Percentiles rank a stretch among this genome's conserved stretches.
Evolutionary conservation across 345 rosid species (phyloP).

Genomic region (Bretschneidera sinensis): DNA sequence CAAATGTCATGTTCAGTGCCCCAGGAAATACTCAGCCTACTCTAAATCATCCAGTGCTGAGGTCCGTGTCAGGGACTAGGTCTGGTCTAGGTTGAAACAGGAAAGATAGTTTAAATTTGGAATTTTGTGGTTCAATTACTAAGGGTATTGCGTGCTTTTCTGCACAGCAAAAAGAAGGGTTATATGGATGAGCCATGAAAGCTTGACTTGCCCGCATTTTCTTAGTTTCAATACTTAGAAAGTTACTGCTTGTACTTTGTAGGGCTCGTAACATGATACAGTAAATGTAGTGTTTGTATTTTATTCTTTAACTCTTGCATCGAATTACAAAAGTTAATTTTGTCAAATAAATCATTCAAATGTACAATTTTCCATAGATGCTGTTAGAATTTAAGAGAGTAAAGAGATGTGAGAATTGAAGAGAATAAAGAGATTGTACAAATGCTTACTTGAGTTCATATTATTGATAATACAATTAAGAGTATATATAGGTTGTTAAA

Average conservation of each 20-base stretch:
- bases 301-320: neutral
- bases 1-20: conserved; percentile 47
- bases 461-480: too few relatives aligned
- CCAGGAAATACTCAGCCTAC: conserved; percentile 49
- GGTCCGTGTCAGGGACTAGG: conserved; percentile 58
- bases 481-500: too few relatives aligned
- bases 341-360: neutral
- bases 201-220: neutral
- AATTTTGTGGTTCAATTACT: neutral
- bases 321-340: neutral
- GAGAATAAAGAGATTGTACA: too few relatives aligned
- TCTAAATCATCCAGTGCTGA: conserved; percentile 57
- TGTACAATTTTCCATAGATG: too few relatives aligned
- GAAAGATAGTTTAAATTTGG: neutral
- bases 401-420: too few relatives aligned
- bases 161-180: neutral
- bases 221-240: neutral
- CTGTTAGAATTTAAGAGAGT: too few relatives aligned
- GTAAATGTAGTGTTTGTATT: neutral
- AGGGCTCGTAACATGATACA: neutral
- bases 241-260: neutral
- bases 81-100: conserved; percentile 54
- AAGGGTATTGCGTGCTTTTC: neutral
- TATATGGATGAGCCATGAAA: neutral
- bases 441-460: too few relatives aligned